Base-by-base conservation (phyloP, 208 protist species). In the Leishmania arabica region DNA sequence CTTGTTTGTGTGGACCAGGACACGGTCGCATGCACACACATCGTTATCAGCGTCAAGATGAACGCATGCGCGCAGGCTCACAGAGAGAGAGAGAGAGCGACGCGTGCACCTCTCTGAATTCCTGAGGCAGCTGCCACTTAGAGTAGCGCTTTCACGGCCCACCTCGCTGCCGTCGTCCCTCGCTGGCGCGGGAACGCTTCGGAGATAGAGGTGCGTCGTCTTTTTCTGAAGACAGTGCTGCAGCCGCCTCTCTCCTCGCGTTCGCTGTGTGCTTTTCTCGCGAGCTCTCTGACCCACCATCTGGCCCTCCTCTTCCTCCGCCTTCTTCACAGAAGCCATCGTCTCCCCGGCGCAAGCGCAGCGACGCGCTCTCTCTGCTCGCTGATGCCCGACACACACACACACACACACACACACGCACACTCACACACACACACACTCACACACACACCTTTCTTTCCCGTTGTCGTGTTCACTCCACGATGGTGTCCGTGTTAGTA, bases 401-500 rank as follows among this genome's bases (percentile, higher is more conserved):
- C 37, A 34, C 34, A 34, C 34, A 34, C 34, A 34, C 34, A 34
- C 34, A 34, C 68, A 3, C 37, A 47, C 24, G n/a, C n/a, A n/a
- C n/a, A n/a, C n/a, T n/a, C n/a, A 24, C 42, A 3, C 19, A 2
- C 53, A 31, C 68, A 3, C 37, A 34, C 34, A 34, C 34, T 1
- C 34, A 34, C 34, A 34, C 34, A 34, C 68, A 3, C 37, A 47
- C 24, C 68, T 34, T 13, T 51, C 3, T 15, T 21, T 31, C 42
- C 7, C 19, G 9, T 72, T 8, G 68, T 1, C 24, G 42, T 15
- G 24, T 68, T 86, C 75, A 34, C 34, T n/a, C 13, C n/a, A 3
- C 7, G 6, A 95, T 95, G 92, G 92, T 95, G 27, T 86, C 82
- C n/a, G 47, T 95, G 21, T 76, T 89, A 49, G 90, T 91, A n/a